phyloP scores from a whole-genome alignment of 768 basidiomycete genomes.

The Auricularia sp. region DNA sequence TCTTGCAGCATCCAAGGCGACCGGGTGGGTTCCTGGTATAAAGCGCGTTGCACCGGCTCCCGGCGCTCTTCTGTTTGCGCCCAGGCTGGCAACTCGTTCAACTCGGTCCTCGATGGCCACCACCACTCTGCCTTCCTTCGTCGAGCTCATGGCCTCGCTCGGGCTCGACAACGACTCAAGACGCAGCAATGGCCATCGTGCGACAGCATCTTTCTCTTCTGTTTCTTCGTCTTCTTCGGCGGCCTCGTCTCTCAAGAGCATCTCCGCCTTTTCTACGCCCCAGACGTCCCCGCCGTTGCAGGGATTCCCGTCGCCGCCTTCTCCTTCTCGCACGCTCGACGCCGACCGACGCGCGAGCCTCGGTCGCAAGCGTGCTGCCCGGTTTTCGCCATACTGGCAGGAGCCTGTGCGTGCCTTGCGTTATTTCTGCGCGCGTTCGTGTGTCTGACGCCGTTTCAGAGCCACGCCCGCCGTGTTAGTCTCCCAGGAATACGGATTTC shows the following conservation, averaged over 20 bases:
- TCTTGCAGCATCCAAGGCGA: neutral
- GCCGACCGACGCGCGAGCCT: conserved; percentile 9
- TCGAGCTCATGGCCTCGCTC: conserved; percentile 77
- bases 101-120: conserved; percentile 23
- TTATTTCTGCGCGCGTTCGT: neutral
- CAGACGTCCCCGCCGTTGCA: conserved; percentile 22
- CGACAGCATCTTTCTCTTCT: conserved; percentile 23
- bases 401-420: neutral
- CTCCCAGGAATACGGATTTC: neutral
- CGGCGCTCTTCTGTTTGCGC: neutral
- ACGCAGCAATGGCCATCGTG: conserved; percentile 10
- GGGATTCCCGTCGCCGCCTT: conserved; percentile 21
- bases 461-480: neutral
- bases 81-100: neutral
- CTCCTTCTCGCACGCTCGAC: conserved; percentile 31
- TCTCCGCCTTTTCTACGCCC: neutral
- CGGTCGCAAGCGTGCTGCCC: neutral
- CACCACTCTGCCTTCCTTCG: conserved; percentile 70
- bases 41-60: neutral
- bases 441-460: neutral
- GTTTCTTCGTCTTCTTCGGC: conserved; percentile 37
- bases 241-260: conserved; percentile 24
- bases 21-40: neutral
- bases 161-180: conserved; percentile 50
- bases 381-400: neutral